Percentiles rank a stretch among this genome's conserved stretches.
phyloP scores from a whole-genome alignment of 176 grass and related monocot genomes.

The Triticum dicoccoides region DNA sequence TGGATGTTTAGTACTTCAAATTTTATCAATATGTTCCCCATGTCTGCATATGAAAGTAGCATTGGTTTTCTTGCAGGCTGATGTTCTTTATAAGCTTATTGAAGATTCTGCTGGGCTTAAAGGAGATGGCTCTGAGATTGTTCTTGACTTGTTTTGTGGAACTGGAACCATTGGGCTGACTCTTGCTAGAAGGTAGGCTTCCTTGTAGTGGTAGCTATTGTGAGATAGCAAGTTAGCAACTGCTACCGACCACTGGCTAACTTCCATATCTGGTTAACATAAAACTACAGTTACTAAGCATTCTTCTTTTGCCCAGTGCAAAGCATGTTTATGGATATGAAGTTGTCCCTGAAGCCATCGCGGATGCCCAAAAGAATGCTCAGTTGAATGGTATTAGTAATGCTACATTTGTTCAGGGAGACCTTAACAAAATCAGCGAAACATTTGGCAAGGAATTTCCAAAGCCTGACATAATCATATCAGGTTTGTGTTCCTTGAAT shows the following conservation, averaged over 20 bases:
- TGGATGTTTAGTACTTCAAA: background rate
- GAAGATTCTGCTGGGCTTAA: constrained; percentile 78
- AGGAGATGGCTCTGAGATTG: constrained; percentile 87
- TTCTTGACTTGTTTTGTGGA: constrained; percentile 97
- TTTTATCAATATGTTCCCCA: background rate
- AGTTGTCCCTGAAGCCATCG: constrained; percentile 79
- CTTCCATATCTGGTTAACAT: constrained; percentile 8
- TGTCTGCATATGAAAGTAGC: constrained; percentile 1
- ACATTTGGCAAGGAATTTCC: constrained; percentile 91
- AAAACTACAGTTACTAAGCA: constrained; percentile 12
- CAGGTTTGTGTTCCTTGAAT: constrained; percentile 50
- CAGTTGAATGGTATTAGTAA: constrained; percentile 73
- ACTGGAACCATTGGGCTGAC: constrained; percentile 96
- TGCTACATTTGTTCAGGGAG: constrained; percentile 93
- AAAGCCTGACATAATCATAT: constrained; percentile 84
- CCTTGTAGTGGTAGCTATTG: background rate
- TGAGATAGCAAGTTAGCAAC: background rate
- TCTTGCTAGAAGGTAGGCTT: constrained; percentile 73
- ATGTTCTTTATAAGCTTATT: constrained; percentile 90
- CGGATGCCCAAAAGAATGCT: constrained; percentile 81
- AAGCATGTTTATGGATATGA: constrained; percentile 93
- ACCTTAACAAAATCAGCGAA: constrained; percentile 89
- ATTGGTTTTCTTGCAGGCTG: constrained; percentile 51
- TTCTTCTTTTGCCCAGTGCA: constrained; percentile 51
- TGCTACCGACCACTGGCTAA: background rate